Evolutionary conservation across 2,329 filamentous ascomycete genomes (phyloP).

Genomic region (Exophiala calicioides): DNA sequence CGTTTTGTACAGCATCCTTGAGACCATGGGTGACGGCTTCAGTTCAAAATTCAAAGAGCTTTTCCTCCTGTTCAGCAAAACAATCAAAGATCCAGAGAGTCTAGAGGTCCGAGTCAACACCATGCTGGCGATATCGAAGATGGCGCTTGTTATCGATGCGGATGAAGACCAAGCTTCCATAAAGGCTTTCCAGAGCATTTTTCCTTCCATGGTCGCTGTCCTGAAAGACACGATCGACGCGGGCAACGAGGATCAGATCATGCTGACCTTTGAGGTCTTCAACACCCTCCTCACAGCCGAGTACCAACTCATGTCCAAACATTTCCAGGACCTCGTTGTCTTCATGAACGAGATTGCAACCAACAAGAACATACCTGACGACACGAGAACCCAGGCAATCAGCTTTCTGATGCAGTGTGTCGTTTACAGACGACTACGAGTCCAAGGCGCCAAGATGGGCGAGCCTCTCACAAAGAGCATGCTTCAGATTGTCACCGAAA

Average conservation of each 20-base stretch:
- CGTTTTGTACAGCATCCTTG: slow-evolving; percentile 87
- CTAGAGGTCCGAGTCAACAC: slow-evolving; percentile 93
- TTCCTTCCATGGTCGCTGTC: slow-evolving; percentile 86
- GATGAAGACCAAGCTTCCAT: slow-evolving; percentile 79
- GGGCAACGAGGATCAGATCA: slow-evolving; percentile 81
- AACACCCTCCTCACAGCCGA: slow-evolving; percentile 92
- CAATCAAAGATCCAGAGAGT: slow-evolving; percentile 87
- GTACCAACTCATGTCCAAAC: slow-evolving; percentile 74
- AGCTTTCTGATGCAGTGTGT: slow-evolving; percentile 93
- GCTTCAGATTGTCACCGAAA: slow-evolving; percentile 85
- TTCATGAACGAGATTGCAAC: slow-evolving; percentile 90
- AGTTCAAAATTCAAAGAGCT: slow-evolving; percentile 77
- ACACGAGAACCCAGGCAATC: slow-evolving; percentile 84
- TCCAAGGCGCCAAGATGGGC: slow-evolving; percentile 85
- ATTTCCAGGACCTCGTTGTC: slow-evolving; percentile 85
- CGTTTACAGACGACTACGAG: slow-evolving; percentile 90
- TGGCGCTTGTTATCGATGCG: slow-evolving; percentile 82
- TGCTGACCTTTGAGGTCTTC: slow-evolving; percentile 94
- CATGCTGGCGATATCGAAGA: slow-evolving; percentile 81
- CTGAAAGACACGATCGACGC: slow-evolving; percentile 80
- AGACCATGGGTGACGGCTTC: slow-evolving; percentile 83
- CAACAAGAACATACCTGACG: slow-evolving; percentile 76
- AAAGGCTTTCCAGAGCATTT: slow-evolving; percentile 72
- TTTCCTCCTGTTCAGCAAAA: slow-evolving; percentile 79
- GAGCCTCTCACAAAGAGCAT: slow-evolving; percentile 84